Evolutionary conservation across 1,139 yeast genomes (phyloP), one percentile per base, ranked within the genome.

Genomic region (Kurtzmaniella quercitrusa): DNA sequence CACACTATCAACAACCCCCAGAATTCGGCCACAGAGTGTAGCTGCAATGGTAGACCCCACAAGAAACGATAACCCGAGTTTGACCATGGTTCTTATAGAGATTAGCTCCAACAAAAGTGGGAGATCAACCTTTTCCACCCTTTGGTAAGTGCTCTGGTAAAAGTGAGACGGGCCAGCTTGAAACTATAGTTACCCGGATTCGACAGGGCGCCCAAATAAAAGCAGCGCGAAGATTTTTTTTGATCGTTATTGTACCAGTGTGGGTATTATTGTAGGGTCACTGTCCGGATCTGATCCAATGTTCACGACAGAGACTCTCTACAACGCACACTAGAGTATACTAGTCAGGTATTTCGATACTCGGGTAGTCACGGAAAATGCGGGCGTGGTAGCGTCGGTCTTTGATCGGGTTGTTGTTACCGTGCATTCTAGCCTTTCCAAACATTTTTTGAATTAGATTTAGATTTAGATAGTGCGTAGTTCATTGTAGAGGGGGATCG

Each of bases 251-350:
- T 71, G 76, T 73, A 72, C 75, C 55, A 58, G 77, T 58, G 70
- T 70, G 72, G 62, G 77, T 73, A 73, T 73, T 73, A 73, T 73
- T 73, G 78, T 73, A 72, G 78, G 75, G 78, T 70, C 60, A 54
- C 69, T 60, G 59, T 60, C 65, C 57, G 38, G 50, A 51, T 37
- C 43, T 19, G 41, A 53, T 55, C 52, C 41, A 43, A 39, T 42
- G 44, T 58, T 68, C 60, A 72, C 71, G 70, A 56, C 61, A 65
- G 67, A 55, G 59, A 70, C 77, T 73, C 77, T 72, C 78, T 73
- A 73, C 77, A 73, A 73, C 77, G 60, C 72, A 68, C 70, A 58
- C 77, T 56, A 72, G 68, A 73, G 76, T 62, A 63, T 48, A 68
- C 75, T 68, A 66, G 66, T 57, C 61, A 46, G 48, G 47, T 45